phyloP scores from a whole-genome alignment of 768 basidiomycete species.

The Aureoboletus auriporus region DNA sequence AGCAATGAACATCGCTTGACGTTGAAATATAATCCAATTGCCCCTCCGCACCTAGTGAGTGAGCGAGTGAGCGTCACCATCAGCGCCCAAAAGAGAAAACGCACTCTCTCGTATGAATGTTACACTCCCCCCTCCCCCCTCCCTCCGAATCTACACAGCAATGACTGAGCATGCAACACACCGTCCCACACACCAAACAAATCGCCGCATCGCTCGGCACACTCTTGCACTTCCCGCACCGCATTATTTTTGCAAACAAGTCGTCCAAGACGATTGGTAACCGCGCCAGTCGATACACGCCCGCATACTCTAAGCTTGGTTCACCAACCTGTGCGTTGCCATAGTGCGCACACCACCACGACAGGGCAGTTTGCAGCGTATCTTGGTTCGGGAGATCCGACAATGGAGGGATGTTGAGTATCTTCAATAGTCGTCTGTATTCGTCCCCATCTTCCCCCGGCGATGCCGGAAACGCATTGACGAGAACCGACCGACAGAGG shows the following conservation, averaged over 20 bases:
- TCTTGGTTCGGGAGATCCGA: constrained; percentile 79
- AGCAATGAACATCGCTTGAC: constrained; percentile 89
- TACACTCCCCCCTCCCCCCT: constrained; percentile 79
- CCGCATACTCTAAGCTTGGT: constrained; percentile 83
- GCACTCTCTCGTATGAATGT: constrained; percentile 91
- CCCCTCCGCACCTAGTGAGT: constrained; percentile 75
- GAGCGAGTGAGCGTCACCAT: neutral
- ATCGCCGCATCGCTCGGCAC: constrained; percentile 85
- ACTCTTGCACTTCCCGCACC: constrained; percentile 72
- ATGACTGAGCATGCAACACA: constrained; percentile 86
- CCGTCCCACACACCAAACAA: constrained; percentile 85
- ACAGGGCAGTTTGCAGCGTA: constrained; percentile 82
- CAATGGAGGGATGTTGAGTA: constrained; percentile 77
- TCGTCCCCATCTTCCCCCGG: constrained; percentile 48
- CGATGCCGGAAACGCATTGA: constrained; percentile 53
- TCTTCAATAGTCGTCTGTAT: constrained; percentile 68
- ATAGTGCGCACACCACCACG: constrained; percentile 89
- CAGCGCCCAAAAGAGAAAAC: constrained; percentile 30
- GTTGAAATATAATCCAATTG: constrained; percentile 84
- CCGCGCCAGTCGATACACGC: constrained; percentile 74
- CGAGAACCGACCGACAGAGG: constrained; percentile 71
- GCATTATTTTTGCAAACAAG: constrained; percentile 72
- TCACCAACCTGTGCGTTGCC: constrained; percentile 69
- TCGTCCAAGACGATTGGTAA: constrained; percentile 82
- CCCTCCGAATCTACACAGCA: constrained; percentile 75